phyloP scores from a whole-genome alignment of 2,329 filamentous ascomycete genomes.

The Trematosphaeria pertusa region DNA sequence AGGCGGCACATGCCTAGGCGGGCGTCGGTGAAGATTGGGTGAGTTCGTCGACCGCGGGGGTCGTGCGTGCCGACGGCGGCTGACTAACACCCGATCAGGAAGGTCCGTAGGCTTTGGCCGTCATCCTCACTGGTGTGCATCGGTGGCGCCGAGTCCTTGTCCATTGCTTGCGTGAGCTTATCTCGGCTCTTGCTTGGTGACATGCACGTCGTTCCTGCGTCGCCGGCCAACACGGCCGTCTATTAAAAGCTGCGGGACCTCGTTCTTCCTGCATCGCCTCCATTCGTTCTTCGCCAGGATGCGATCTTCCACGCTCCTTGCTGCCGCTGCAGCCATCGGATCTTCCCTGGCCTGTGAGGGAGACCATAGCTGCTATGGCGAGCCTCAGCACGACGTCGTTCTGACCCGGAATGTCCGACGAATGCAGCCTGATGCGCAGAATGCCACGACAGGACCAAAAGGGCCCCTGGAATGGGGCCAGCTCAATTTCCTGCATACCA shows the following conservation, averaged over 20 bases:
- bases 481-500: constrained; percentile 71
- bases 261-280: too few relatives aligned
- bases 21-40: too few relatives aligned
- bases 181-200: neutral
- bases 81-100: neutral
- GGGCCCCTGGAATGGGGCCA: constrained; percentile 66
- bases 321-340: constrained; percentile 1
- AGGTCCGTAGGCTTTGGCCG: too few relatives aligned
- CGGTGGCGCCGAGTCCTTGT: too few relatives aligned
- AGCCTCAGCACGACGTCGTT: constrained; percentile 47
- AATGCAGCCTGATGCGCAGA: constrained; percentile 55
- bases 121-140: too few relatives aligned
- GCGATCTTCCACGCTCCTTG: constrained; percentile 11
- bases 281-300: too few relatives aligned
- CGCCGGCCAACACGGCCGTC: neutral
- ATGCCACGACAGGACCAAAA: constrained; percentile 45
- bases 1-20: too few relatives aligned
- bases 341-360: constrained; percentile 37
- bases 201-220: constrained; percentile 4
- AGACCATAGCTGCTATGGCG: constrained; percentile 47
- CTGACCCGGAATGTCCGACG: constrained; percentile 51
- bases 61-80: too few relatives aligned
- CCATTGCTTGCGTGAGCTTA: constrained; percentile 6
- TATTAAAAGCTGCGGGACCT: neutral
- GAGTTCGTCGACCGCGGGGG: too few relatives aligned